Evolutionary conservation across 192 early-diverging fungal genomes (phyloP).

Genomic region (Podila clonocystis): DNA sequence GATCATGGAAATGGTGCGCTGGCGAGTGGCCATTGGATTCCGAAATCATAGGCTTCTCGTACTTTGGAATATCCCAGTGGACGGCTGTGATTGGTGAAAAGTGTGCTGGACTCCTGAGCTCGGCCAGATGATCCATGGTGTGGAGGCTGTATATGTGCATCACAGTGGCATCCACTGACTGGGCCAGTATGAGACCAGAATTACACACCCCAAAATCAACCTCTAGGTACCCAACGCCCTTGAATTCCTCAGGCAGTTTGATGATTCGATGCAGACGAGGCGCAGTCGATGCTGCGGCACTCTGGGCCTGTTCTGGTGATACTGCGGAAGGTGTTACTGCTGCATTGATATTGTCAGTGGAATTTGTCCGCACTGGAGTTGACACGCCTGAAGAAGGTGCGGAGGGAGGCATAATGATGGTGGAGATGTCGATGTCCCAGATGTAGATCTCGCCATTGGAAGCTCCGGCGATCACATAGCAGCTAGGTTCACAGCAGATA

Average conservation of each 20-base stretch:
- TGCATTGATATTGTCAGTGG: neutral
- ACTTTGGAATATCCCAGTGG: constrained; percentile 37
- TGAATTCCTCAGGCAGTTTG: constrained; percentile 27
- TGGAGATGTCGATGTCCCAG: constrained; percentile 28
- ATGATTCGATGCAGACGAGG: neutral
- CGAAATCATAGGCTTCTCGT: constrained; percentile 45
- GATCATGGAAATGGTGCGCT: neutral
- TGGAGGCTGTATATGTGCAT: constrained; percentile 39
- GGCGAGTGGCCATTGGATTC: constrained; percentile 2
- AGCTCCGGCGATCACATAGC: constrained; percentile 30
- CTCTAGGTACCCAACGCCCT: constrained; percentile 29
- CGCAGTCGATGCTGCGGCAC: neutral
- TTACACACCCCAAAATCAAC: constrained; percentile 23
- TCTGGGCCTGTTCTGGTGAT: neutral
- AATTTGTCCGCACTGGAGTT: constrained; percentile 1
- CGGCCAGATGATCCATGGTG: constrained; percentile 21
- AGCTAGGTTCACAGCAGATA: constrained; percentile 40
- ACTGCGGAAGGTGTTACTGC: neutral
- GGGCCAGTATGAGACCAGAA: constrained; percentile 21
- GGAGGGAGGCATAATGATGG: constrained; percentile 13
- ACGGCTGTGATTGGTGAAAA: constrained; percentile 31
- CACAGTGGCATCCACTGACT: constrained; percentile 13
- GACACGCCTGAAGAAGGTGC: constrained; percentile 12
- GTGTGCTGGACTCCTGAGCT: constrained; percentile 40
- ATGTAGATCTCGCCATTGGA: constrained; percentile 33